phyloP scores from a whole-genome alignment of 306 rosid species.

The Vigna trinervia region DNA sequence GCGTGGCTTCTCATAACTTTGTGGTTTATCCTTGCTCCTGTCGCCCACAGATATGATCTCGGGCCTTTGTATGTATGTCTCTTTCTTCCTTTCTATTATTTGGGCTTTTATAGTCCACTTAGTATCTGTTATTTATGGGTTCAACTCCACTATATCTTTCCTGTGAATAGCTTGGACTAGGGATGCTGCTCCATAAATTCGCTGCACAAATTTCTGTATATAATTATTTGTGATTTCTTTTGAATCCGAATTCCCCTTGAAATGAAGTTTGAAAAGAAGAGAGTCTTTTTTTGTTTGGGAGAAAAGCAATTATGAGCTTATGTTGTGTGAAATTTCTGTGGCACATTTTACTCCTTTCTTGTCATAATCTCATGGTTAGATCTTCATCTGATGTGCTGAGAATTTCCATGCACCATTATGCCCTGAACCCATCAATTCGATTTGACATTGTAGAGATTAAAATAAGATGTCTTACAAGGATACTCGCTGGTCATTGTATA shows the following conservation, averaged over 20 bases:
- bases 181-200: conserved; percentile 28
- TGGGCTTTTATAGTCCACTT: not conserved
- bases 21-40: conserved; percentile 93
- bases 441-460: conserved; percentile 33
- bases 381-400: conserved; percentile 15
- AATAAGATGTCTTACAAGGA: conserved; percentile 22
- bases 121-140: not conserved
- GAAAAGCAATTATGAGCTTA: not conserved
- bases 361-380: conserved; percentile 18
- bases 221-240: conserved; percentile 30
- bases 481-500: conserved; percentile 15
- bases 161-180: conserved; percentile 14
- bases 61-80: conserved; percentile 90
- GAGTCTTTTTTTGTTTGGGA: not conserved
- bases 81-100: not conserved
- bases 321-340: conserved; percentile 24
- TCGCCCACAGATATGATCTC: conserved; percentile 84
- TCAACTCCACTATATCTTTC: conserved; percentile 3
- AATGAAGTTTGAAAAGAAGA: not conserved
- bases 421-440: not conserved
- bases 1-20: conserved; percentile 71
- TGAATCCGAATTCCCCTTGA: not conserved
- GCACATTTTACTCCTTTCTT: conserved; percentile 19
- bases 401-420: conserved; percentile 6
- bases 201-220: conserved; percentile 2